These are phyloP conservation scores for Sphenostylis stenocarpa DNA, from an alignment of 306 rosid genomes.

Conservation along the genomic window DNA sequence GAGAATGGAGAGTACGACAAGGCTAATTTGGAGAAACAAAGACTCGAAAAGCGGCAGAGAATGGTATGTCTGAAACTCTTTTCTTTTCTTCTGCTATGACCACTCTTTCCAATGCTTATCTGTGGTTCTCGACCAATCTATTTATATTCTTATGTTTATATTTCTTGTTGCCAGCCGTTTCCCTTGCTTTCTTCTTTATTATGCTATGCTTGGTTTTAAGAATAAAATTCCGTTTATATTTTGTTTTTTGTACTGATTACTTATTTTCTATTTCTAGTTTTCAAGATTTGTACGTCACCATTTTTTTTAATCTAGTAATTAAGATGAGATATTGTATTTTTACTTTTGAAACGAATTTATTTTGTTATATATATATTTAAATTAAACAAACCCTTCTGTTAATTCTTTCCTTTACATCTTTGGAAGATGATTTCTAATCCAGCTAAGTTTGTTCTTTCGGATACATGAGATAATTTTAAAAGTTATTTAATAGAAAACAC, in stretches of 20 bases:
- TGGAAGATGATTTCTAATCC: background rate
- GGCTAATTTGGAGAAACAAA: conserved; percentile 89
- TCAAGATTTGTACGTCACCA: no score
- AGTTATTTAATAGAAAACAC: no score
- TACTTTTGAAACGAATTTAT: no score
- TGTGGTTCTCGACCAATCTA: background rate
- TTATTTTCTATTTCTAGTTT: background rate
- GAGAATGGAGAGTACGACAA: conserved; percentile 95
- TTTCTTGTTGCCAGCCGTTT: background rate
- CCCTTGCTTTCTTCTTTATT: background rate
- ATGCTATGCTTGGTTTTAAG: background rate
- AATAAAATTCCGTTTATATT: background rate
- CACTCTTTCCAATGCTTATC: background rate
- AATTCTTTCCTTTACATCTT: no score
- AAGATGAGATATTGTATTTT: no score
- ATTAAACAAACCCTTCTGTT: background rate
- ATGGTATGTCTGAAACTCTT: conserved; percentile 62
- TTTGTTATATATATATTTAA: background rate
- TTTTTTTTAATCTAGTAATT: no score
- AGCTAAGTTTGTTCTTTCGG: background rate
- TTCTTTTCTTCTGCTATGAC: background rate
- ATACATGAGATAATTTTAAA: no score
- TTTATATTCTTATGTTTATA: background rate
- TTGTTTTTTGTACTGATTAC: background rate
- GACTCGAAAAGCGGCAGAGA: conserved; percentile 93